Evolutionary conservation across 1,284 basidiomycete species (phyloP), one percentile per base, ranked within the genome.

Genomic region (Puccinia hordei): DNA sequence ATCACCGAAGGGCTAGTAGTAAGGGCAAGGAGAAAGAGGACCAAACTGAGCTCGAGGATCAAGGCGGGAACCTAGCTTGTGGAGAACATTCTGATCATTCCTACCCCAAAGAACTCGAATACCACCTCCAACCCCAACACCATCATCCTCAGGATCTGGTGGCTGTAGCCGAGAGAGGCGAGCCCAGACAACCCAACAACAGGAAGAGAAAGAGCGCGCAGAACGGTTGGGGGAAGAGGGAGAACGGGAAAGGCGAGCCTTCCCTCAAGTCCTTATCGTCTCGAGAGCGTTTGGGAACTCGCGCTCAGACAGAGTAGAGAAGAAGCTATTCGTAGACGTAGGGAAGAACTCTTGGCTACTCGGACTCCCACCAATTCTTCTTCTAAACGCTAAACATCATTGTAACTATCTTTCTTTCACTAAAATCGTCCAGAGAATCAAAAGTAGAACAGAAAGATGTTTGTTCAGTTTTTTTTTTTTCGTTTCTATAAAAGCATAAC

Each of bases 281-380:
- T 59, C 33, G 76, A 79, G 63, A 35, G 41, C 49, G 76, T 51
- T 49, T 79, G 76, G 76, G 76, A 79, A 57, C 41, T 35, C 13
- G 76, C 76, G 12, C 51, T 79, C 13, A 69, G 76, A 51, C 51
- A 71, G n/a, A 79, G 76, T 57, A 46, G 76, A 44, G 76, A 79
- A 72, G 76, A 68, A 72, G 76, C 76, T 41, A 72, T 79, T 44
- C 17, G 66, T 3, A 69, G 55, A 33, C 49, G 76, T 15, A 59
- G 76, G 65, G 76, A 79, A 69, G 75, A 77, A 44, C 63, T 77
- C n/a, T 49, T 68, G 41, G 46, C 24, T 27, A 49, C 66, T 27
- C 66, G 66, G n/a, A 49, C 41, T 0, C 66, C 46, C 17, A 66
- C 35, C 12, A 68, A 68, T 49, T 46, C 46, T 49, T 68, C 66